These are phyloP conservation scores for Colletotrichum kahawae DNA, from an alignment of 2,329 filamentous ascomycete species.

Conservation along the genomic window DNA sequence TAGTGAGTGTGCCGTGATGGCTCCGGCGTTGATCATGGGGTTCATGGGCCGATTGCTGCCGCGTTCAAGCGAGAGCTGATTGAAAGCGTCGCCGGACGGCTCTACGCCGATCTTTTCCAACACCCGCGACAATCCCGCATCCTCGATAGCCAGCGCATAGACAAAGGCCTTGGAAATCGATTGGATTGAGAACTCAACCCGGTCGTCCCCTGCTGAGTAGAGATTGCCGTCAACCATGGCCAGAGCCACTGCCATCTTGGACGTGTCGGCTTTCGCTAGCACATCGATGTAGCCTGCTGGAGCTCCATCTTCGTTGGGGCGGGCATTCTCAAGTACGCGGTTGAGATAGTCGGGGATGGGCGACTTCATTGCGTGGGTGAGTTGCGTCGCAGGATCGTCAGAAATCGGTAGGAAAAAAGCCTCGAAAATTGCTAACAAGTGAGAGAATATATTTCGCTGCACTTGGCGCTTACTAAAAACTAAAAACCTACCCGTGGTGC, in stretches of 20 bases:
- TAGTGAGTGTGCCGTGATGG: conserved; percentile 38
- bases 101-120: conserved; percentile 44
- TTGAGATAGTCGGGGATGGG: conserved; percentile 39
- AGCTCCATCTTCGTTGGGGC: conserved; percentile 32
- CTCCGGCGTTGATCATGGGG: conserved; percentile 41
- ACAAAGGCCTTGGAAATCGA: conserved; percentile 47
- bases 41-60: conserved; percentile 37
- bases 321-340: conserved; percentile 34
- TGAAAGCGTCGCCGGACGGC: conserved; percentile 43
- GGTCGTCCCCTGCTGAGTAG: conserved; percentile 43
- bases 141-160: conserved; percentile 44
- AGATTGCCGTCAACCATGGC: conserved; percentile 44
- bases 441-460: background rate
- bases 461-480: background rate
- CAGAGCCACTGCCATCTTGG: conserved; percentile 40
- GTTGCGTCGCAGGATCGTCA: background rate
- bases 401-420: background rate
- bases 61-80: conserved; percentile 34
- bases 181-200: conserved; percentile 44
- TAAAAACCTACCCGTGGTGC: background rate
- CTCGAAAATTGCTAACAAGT: background rate
- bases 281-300: conserved; percentile 42
- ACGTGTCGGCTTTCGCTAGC: conserved; percentile 41
- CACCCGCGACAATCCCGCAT: conserved; percentile 37
- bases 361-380: conserved; percentile 32